These are phyloP conservation scores for Perkinsela sp. DNA, from an alignment of 208 protist species.

Conservation along the genomic window DNA sequence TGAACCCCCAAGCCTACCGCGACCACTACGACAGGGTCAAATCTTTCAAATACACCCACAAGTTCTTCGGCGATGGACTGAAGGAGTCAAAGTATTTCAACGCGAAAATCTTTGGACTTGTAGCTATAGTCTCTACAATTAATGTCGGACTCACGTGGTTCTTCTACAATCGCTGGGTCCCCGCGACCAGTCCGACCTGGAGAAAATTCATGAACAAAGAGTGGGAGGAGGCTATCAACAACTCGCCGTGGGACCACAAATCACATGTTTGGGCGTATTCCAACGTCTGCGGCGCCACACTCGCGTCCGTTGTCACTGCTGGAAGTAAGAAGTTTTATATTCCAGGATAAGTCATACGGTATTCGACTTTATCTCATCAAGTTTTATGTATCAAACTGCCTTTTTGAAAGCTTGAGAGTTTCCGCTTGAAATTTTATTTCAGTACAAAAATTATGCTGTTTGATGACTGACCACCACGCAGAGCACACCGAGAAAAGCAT, in stretches of 20 bases:
- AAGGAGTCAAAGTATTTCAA: constrained; percentile 25
- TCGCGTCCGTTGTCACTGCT: constrained; percentile 20
- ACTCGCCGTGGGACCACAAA: constrained; percentile 58
- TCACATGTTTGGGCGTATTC: constrained; percentile 61
- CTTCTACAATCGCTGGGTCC: constrained; percentile 33
- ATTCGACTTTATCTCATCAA: constrained; percentile 3
- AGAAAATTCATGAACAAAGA: constrained; percentile 59
- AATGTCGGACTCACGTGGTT: constrained; percentile 17
- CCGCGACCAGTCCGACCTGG: constrained; percentile 54
- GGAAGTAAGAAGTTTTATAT: constrained; percentile 43
- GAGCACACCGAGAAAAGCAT: too few relatives aligned
- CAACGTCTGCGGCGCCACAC: constrained; percentile 25
- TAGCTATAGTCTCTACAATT: constrained; percentile 13
- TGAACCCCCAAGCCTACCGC: constrained; percentile 50
- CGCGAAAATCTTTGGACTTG: constrained; percentile 10
- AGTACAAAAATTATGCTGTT: too few relatives aligned
- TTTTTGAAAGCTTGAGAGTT: constrained; percentile 2
- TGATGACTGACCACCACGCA: too few relatives aligned
- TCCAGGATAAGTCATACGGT: constrained; percentile 20
- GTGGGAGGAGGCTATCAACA: constrained; percentile 65
- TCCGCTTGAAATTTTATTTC: not conserved
- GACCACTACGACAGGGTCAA: constrained; percentile 36
- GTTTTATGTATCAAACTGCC: constrained; percentile 4
- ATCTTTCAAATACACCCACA: constrained; percentile 37
- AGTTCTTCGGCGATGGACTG: constrained; percentile 43